A percentile compares a stretch with the other conserved stretches of the same genome.
phyloP scores from a whole-genome alignment of 352 stramenopile species.

The Globisporangium barbulae region DNA sequence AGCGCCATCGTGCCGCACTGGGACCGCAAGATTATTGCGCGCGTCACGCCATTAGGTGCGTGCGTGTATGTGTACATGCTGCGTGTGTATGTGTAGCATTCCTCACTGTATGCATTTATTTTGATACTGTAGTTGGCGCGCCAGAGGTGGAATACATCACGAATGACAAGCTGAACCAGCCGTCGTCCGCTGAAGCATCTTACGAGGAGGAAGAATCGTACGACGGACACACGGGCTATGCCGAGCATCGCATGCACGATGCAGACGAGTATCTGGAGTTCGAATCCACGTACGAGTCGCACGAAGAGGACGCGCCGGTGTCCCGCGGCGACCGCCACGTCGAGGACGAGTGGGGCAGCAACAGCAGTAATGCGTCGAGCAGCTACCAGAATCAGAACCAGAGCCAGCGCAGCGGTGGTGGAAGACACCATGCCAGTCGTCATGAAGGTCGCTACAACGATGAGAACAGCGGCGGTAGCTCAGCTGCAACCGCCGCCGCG shows the following conservation, averaged over 20 bases:
- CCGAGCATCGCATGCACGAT: slow-evolving; percentile 15
- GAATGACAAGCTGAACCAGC: background rate
- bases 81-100: background rate
- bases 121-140: slow-evolving; percentile 26
- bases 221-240: slow-evolving; percentile 1
- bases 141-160: slow-evolving; percentile 41
- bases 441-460: slow-evolving; percentile 37
- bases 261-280: slow-evolving; percentile 54
- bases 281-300: slow-evolving; percentile 50
- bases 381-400: slow-evolving; percentile 10
- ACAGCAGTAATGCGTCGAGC: slow-evolving; percentile 18
- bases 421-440: slow-evolving; percentile 14
- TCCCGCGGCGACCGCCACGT: background rate
- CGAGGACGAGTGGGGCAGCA: slow-evolving; percentile 17
- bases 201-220: slow-evolving; percentile 1
- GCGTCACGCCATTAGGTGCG: slow-evolving; percentile 51
- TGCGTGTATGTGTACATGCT: background rate
- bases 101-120: background rate
- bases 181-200: background rate
- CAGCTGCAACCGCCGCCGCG: slow-evolving; percentile 28
- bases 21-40: slow-evolving; percentile 68
- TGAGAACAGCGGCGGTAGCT: slow-evolving; percentile 12
- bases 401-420: slow-evolving; percentile 18
- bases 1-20: slow-evolving; percentile 56
- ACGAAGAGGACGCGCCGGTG: slow-evolving; percentile 15